Conservation (phyloP, 1,139 yeast species). For the Candida tetrigidarum region DNA sequence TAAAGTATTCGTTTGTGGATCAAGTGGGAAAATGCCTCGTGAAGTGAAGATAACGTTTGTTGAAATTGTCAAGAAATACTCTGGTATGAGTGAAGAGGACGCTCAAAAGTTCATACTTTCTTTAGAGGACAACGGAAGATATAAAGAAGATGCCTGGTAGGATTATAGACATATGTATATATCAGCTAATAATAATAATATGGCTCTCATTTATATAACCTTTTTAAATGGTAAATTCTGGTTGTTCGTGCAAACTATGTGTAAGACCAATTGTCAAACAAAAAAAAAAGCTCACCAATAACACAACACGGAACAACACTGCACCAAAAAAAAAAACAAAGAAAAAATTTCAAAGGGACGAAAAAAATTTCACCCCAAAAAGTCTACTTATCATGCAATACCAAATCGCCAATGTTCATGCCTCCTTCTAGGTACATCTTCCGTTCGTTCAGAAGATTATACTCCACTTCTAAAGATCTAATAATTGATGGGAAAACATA, state of each 20-base stretch:
- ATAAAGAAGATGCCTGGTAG: constrained; percentile 93
- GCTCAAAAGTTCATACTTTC: constrained; percentile 55
- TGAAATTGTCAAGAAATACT: constrained; percentile 56
- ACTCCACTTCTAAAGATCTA: constrained; percentile 31
- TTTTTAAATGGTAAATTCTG: too few relatives aligned
- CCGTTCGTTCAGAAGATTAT: constrained; percentile 6
- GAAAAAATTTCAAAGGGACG: neutral
- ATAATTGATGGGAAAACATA: constrained; percentile 56
- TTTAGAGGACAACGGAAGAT: constrained; percentile 71
- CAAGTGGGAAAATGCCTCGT: constrained; percentile 94
- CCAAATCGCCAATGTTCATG: constrained; percentile 6
- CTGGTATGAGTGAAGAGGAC: constrained; percentile 38
- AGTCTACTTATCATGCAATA: neutral
- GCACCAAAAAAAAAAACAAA: neutral
- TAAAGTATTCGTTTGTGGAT: constrained; percentile 80
- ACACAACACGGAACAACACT: too few relatives aligned
- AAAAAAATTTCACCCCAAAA: too few relatives aligned
- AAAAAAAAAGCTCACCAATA: too few relatives aligned
- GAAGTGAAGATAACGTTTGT: constrained; percentile 80
- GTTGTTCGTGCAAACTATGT: too few relatives aligned
- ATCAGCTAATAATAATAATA: too few relatives aligned
- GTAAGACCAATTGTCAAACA: too few relatives aligned
- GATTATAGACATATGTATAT: neutral
- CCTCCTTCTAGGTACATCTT: constrained; percentile 1
- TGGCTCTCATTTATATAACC: too few relatives aligned